Evolutionary conservation across 306 rosid species (phyloP).

Genomic region (Biancaea sappan): DNA sequence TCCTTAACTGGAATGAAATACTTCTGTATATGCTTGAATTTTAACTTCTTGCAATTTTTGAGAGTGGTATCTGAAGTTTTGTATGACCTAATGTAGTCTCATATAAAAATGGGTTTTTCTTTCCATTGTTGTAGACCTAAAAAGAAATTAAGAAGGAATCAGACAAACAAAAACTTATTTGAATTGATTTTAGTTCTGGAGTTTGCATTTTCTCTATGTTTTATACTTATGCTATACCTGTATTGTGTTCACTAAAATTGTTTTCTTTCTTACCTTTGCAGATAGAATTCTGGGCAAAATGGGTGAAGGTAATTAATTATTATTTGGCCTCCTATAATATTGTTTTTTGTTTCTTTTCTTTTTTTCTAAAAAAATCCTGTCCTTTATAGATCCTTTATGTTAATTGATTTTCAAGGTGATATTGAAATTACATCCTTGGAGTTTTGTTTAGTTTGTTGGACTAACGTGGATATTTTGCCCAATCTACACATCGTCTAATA

Average conservation of each 20-base stretch:
- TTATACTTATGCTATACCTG: neutral
- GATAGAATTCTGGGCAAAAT: conserved; percentile 77
- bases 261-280: conserved; percentile 43
- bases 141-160: neutral
- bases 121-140: neutral
- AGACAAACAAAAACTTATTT: neutral
- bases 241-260: conserved; percentile 24
- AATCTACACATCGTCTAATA: conserved; percentile 6
- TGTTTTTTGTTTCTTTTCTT: no score
- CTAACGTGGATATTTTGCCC: neutral
- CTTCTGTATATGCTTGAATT: neutral
- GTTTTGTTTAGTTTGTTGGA: neutral
- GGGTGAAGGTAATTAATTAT: conserved; percentile 78
- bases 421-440: neutral
- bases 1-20: neutral
- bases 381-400: conserved; percentile 6
- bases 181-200: neutral
- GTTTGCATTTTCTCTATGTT: neutral
- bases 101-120: neutral
- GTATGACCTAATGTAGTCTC: neutral
- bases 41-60: neutral
- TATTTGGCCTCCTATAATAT: neutral
- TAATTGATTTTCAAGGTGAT: neutral
- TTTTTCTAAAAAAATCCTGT: neutral
- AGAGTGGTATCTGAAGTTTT: neutral